Base-by-base conservation (phyloP, 164 flowering plant species). In the Vitis amurensis region DNA sequence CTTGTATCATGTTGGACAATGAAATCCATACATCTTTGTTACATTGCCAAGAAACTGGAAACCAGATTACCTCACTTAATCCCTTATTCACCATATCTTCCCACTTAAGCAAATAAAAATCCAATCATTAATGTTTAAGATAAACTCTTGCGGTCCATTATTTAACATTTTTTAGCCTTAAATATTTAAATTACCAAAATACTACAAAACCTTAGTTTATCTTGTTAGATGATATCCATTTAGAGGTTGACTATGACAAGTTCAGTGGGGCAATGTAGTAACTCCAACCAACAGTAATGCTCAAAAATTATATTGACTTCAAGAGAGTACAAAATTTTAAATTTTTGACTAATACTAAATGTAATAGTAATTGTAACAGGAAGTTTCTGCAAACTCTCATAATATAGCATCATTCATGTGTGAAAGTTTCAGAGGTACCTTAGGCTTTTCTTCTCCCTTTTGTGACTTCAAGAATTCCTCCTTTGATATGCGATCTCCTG, bases 401-500 rank as follows among this genome's bases (percentile, higher is more conserved):
- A 53, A 57, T 13, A 57, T 57, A 57, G 9, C 59, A 37, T 37
- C 8, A 37, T 37, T 37, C 44, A 37, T 37, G 44, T 37, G 44
- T 37, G 44, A 37, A 37, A 37, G 44, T 31, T 64, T 29, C 57
- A 49, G 29, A 62, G 30, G 14, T 83, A 94, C 98, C 99, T 94
- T 91, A 4, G 97, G 95, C 78, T 94, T 94, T 79, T 91, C 96
- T 76, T 92, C 89, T 70, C 68, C 84, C 67, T 86, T 82, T 53
- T 81, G 76, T 19, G 83, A 80, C 75, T 90, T 88, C 56, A 83
- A 58, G 73, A 73, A 80, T 68, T 90, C 98, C 0, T 88, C 97
- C 87, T 90, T 91, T 7, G 95, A 77, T 75, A 92, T 81, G 55
- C 92, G 89, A 52, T 77, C 76, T 59, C 99, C 99, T 91, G 89